Conservation (phyloP, 1,284 basidiomycete genomes). For the Afroboletus lepidellus region DNA sequence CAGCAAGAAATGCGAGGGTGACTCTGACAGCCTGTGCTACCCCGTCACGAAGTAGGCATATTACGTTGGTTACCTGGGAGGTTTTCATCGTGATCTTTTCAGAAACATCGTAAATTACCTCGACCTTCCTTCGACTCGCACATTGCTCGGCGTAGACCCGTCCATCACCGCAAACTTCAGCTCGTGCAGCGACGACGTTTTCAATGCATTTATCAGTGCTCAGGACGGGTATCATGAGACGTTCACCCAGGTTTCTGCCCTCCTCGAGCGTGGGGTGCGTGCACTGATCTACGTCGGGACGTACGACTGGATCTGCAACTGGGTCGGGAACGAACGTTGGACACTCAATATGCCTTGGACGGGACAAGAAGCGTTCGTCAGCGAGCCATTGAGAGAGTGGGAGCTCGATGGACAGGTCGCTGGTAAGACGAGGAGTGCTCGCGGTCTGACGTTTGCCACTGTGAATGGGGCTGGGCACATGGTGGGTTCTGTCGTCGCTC, state of each 20-base stretch:
- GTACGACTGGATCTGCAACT: slow-evolving; percentile 77
- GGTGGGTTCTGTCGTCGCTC: too few relatives aligned
- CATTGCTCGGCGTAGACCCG: slow-evolving; percentile 56
- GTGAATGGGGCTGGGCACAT: slow-evolving; percentile 68
- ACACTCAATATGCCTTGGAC: slow-evolving; percentile 13
- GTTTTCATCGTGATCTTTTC: slow-evolving; percentile 4
- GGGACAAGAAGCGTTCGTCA: too few relatives aligned
- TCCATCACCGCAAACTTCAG: slow-evolving; percentile 52
- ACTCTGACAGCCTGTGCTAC: slow-evolving; percentile 42
- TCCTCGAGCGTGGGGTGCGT: slow-evolving; percentile 72
- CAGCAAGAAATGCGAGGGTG: slow-evolving; percentile 54
- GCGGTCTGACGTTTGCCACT: slow-evolving; percentile 65
- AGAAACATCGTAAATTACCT: slow-evolving; percentile 57
- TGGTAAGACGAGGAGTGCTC: slow-evolving; percentile 59
- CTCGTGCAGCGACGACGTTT: slow-evolving; percentile 57
- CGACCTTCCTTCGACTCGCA: slow-evolving; percentile 53
- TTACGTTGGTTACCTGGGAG: neutral
- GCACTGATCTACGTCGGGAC: slow-evolving; percentile 52
- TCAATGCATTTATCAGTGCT: slow-evolving; percentile 56
- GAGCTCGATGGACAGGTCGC: slow-evolving; percentile 36
- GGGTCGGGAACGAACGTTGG: slow-evolving; percentile 75
- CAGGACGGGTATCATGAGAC: too few relatives aligned
- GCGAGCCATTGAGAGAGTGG: slow-evolving; percentile 57
- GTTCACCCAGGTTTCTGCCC: slow-evolving; percentile 64
- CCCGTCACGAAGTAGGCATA: slow-evolving; percentile 42